Conservation (phyloP, 1,139 yeast genomes). For the Suzukiozyma palmioleophila region DNA sequence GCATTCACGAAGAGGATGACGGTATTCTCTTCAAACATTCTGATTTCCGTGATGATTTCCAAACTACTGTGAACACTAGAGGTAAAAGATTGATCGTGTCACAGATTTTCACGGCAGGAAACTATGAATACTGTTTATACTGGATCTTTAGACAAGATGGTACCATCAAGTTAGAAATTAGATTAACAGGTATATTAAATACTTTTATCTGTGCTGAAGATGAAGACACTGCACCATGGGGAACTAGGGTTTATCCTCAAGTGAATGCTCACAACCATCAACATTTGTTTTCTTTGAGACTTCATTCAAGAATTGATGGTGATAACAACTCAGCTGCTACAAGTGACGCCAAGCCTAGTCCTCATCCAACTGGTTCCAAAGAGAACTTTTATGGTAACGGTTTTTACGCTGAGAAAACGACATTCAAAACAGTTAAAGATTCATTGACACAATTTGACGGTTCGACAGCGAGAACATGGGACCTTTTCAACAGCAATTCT, state of each 20-base stretch:
- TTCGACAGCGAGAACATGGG: conserved; percentile 70
- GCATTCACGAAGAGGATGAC: conserved; percentile 84
- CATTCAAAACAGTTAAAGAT: conserved; percentile 63
- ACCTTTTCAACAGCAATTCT: conserved; percentile 65
- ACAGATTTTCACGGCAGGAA: conserved; percentile 81
- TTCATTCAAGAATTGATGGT: conserved; percentile 80
- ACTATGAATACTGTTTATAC: conserved; percentile 79
- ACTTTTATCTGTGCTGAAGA: conserved; percentile 60
- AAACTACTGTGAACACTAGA: conserved; percentile 70
- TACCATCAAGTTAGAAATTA: conserved; percentile 70
- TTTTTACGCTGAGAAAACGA: conserved; percentile 58
- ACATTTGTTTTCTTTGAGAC: conserved; percentile 74
- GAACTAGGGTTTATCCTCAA: conserved; percentile 74
- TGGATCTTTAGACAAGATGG: conserved; percentile 85
- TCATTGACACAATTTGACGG: conserved; percentile 62
- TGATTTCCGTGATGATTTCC: conserved; percentile 77
- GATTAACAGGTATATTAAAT: conserved; percentile 78
- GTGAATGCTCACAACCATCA: conserved; percentile 85
- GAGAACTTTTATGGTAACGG: conserved; percentile 74
- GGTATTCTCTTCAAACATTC: conserved; percentile 77
- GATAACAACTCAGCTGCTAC: conserved; percentile 70
- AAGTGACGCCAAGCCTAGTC: conserved; percentile 60
- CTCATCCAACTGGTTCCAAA: conserved; percentile 57
- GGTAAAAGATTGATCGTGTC: conserved; percentile 70
- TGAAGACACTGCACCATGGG: conserved; percentile 71